phyloP scores from a whole-genome alignment of 2,329 filamentous ascomycete species.

The Ramularia endophylla region DNA sequence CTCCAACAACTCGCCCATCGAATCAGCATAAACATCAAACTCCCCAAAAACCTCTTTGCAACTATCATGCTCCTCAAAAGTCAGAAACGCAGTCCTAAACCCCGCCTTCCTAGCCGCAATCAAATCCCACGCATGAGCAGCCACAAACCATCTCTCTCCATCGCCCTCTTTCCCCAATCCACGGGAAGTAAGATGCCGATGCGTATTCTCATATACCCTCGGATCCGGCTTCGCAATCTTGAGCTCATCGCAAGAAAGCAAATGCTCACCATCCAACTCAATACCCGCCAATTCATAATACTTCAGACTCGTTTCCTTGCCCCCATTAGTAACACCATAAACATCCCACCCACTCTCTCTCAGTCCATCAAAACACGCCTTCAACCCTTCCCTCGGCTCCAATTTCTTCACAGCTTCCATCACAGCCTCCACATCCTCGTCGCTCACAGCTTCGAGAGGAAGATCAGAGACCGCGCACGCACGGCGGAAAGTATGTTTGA shows the following conservation, averaged over 20 bases:
- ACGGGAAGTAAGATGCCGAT: conserved; percentile 18
- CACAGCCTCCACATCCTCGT: conserved; percentile 25
- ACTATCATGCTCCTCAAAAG: conserved; percentile 28
- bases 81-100: conserved; percentile 28
- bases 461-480: conserved; percentile 24
- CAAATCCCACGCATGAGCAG: conserved; percentile 28
- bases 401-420: conserved; percentile 21
- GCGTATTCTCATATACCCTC: conserved; percentile 23
- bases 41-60: conserved; percentile 26
- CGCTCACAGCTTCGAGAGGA: conserved; percentile 14
- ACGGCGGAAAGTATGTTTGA: conserved; percentile 22
- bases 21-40: conserved; percentile 26
- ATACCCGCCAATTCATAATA: conserved; percentile 26
- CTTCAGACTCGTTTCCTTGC: conserved; percentile 23
- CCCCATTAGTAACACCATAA: conserved; percentile 28
- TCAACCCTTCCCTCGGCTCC: conserved; percentile 19
- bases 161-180: conserved; percentile 19
- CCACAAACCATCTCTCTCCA: conserved; percentile 27
- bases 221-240: conserved; percentile 26
- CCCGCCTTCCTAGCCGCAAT: conserved; percentile 27
- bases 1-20: conserved; percentile 25
- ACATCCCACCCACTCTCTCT: conserved; percentile 25
- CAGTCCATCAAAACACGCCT: conserved; percentile 26
- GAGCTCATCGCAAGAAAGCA: conserved; percentile 27
- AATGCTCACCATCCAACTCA: conserved; percentile 22